Base-by-base conservation (phyloP, 208 protist species). In the Leishmania braziliensis region DNA sequence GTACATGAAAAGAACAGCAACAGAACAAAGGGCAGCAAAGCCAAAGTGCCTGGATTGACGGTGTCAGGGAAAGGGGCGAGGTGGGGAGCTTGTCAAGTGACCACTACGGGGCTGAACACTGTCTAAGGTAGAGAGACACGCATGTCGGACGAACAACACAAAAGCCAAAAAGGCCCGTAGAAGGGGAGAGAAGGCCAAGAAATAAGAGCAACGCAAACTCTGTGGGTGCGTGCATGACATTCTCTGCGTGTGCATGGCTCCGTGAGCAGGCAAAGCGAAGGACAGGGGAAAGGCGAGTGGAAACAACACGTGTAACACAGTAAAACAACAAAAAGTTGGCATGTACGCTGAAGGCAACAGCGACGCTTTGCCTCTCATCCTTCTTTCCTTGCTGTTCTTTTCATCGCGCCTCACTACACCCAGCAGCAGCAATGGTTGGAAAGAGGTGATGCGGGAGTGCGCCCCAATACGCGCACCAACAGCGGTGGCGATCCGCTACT, bases 1-100 rank as follows among this genome's bases (percentile, higher is more conserved):
- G 54, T 65, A 80, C 68, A 73, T 73, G 68, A 33, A 53, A 73
- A 23, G 48, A 63, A 56, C 63, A 26, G 3, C 12, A 65, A 46
- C n/a, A 4, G 36, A 74, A 78, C 62, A 23, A 50, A 46, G 20
- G 23, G 20, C 71, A 68, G 63, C 48, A 75, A 43, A 18, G 12
- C 46, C 50, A 29, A 29, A 39, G 62, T 29, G 62, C 62, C 16
- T 20, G n/a, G 2, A 0, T 39, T 66, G 62, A 36, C 62, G 10
- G 62, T 66, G 29, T 39, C n/a, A 3, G 36, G 62, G 29, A 66
- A 39, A 39, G 62, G 29, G 10, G 12, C 12, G 3, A 9, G 60
- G 60, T 65, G n/a, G 5, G 46, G 36, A 16, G 36, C 6, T 8
- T 26, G 66, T 43, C 5, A 5, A 26, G 20, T 48, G 66, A 5